phyloP scores from a whole-genome alignment of 208 protist species.

The Acanthamoeba triangularis region DNA sequence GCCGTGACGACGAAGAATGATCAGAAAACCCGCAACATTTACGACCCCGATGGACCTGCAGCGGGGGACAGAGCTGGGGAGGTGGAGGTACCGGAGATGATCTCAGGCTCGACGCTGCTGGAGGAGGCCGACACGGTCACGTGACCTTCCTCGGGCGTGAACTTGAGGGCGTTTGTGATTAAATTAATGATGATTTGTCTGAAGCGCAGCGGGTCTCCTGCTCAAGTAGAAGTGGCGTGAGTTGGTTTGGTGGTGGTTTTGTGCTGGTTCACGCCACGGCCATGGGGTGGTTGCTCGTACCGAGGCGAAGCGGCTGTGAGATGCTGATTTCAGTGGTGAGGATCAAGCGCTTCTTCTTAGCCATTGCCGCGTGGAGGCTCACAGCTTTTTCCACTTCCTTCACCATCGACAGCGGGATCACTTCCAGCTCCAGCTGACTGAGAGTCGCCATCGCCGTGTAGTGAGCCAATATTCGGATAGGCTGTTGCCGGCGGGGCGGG shows the following conservation, averaged over 20 bases:
- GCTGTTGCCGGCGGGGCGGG: not conserved
- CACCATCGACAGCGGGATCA: not conserved
- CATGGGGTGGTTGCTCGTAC: not conserved
- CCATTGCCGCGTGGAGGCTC: not conserved
- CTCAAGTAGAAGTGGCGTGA: too few relatives aligned
- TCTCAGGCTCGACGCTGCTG: not conserved
- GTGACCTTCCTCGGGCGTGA: not conserved
- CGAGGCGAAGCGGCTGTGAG: not conserved
- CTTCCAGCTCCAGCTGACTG: slow-evolving; percentile 5
- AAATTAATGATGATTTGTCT: slow-evolving; percentile 32
- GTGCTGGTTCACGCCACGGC: too few relatives aligned
- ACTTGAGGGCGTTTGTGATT: slow-evolving; percentile 7
- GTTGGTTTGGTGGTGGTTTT: not conserved
- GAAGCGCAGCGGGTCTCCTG: slow-evolving; percentile 22
- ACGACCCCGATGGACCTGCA: too few relatives aligned
- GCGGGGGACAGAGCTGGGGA: too few relatives aligned
- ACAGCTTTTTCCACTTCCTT: not conserved
- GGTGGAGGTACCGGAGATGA: not conserved
- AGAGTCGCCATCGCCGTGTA: too few relatives aligned
- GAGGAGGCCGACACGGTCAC: not conserved
- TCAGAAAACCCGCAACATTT: too few relatives aligned
- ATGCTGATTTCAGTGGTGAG: not conserved
- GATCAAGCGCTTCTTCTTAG: not conserved
- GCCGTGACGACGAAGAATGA: too few relatives aligned
- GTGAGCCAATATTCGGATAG: too few relatives aligned